Evolutionary conservation across 257 asterid genomes (phyloP).

Genomic region (Jaltomata sinuosa): DNA sequence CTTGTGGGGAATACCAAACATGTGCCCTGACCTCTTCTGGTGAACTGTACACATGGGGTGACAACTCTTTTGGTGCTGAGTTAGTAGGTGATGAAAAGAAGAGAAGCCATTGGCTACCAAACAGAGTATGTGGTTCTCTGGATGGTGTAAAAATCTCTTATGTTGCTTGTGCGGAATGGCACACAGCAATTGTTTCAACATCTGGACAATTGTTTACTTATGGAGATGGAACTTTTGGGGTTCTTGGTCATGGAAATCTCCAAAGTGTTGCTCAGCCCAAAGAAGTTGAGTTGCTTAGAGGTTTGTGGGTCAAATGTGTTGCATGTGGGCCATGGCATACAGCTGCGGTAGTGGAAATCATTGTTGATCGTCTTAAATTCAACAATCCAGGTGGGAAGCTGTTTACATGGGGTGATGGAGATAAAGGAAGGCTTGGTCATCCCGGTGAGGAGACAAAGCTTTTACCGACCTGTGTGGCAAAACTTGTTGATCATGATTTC

Average conservation of each 20-base stretch:
- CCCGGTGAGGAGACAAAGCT: conserved; percentile 27
- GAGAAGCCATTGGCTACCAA: conserved; percentile 36
- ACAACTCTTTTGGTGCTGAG: conserved; percentile 10
- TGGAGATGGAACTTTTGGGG: conserved; percentile 50
- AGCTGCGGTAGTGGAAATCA: conserved; percentile 36
- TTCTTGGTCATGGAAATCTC: conserved; percentile 41
- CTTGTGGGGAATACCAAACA: conserved; percentile 38
- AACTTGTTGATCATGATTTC: conserved; percentile 35
- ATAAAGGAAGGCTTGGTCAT: conserved; percentile 43
- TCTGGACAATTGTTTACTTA: conserved; percentile 30
- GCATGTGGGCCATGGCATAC: conserved; percentile 59
- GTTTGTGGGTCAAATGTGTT: conserved; percentile 25
- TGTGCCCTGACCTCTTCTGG: conserved; percentile 31
- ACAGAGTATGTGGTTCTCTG: conserved; percentile 18
- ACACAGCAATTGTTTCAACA: conserved; percentile 31
- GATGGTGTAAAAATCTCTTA: conserved; percentile 23
- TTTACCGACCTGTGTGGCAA: conserved; percentile 29
- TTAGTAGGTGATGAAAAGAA: conserved; percentile 6
- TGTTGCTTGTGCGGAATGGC: conserved; percentile 52
- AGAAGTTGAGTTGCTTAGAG: conserved; percentile 34
- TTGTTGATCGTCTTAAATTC: conserved; percentile 11
- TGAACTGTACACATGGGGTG: conserved; percentile 40
- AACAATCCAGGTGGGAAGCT: conserved; percentile 26
- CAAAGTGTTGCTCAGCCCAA: conserved; percentile 26
- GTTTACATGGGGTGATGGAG: conserved; percentile 52